Evolutionary conservation across 805 yeast species (phyloP), one percentile per base, ranked within the genome.

Genomic region (Suhomyces prunicola): DNA sequence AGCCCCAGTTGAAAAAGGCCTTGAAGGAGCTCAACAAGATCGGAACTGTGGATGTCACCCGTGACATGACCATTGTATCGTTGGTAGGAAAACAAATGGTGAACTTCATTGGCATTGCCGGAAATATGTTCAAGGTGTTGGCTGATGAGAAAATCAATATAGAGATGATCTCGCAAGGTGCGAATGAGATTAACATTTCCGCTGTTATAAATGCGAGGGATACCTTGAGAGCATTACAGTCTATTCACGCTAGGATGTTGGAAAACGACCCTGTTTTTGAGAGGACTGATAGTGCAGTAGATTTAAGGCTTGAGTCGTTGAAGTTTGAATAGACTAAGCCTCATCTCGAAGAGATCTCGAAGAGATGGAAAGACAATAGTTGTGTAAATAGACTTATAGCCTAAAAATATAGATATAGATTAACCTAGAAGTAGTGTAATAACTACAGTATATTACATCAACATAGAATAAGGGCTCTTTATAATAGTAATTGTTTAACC

Each of bases 81-180:
- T 79, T 94, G 52, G 98, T 94, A 49, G 99, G 99, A 44, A 91
- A 90, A 65, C 96, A 93, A 69, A 93, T 94, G 98, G 91, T 91
- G 66, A 97, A 92, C 67, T 83, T 87, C 68, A 89, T 94, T 55
- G 99, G 99, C 66, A 92, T 90, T 67, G 99, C 99, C 0, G 97
- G 97, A 46, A 86, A 90, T 60, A 93, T 93, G 97, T 94, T 94
- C 76, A 85, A 91, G 61, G 90, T 96, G 1, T 77, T 94, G 60
- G 97, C 98, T 6, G 92, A 89, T 65, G 96, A 93, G 63, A 82
- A 83, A 46, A 87, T 94, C 66, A 94, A 94, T 72, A 90, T 94
- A 61, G 99, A 94, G 72, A 94, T 94, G 99, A 94, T 94, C 72
- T 83, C 91, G 53, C 99, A 94, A 79, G 99, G 99, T 63, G 97